Conservation (phyloP, 768 basidiomycete genomes). For the Lactarius trivialis region DNA sequence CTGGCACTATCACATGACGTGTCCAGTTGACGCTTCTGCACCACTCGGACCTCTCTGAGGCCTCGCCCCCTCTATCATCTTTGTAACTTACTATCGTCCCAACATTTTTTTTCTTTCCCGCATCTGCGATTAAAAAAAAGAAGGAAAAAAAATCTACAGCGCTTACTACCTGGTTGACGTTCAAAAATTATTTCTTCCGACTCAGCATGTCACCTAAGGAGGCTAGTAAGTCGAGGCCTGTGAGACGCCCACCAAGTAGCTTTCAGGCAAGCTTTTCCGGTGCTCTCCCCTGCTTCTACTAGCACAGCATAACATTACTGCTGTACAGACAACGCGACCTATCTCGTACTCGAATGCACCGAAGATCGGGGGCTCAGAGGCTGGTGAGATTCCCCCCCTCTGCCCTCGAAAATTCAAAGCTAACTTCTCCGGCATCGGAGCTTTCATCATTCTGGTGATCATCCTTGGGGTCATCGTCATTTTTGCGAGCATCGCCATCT, state of each 20-base stretch:
- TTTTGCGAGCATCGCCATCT: conserved; percentile 45
- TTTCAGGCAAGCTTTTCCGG: conserved; percentile 1
- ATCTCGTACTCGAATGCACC: conserved; percentile 3
- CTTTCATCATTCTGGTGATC: conserved; percentile 56
- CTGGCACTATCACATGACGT: not conserved
- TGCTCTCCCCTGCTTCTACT: not conserved
- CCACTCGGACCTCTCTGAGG: not conserved
- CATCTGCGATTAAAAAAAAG: not conserved
- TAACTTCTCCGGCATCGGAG: not conserved
- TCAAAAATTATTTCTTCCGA: not conserved
- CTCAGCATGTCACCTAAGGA: not conserved
- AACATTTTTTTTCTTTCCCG: not conserved
- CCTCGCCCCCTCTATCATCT: not conserved
- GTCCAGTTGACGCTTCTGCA: not conserved
- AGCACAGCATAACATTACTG: conserved; percentile 6
- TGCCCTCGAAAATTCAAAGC: not conserved
- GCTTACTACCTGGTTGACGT: not conserved
- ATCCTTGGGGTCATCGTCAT: conserved; percentile 48
- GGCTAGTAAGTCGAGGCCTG: not conserved
- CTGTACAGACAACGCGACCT: not conserved
- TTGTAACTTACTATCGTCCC: not conserved
- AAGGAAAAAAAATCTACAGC: not conserved
- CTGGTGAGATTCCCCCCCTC: conserved; percentile 9
- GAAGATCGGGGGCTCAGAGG: conserved; percentile 19
- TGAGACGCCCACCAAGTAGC: conserved; percentile 1